Conservation (phyloP, 2,329 filamentous ascomycete species). For the Parastagonospora nodorum region DNA sequence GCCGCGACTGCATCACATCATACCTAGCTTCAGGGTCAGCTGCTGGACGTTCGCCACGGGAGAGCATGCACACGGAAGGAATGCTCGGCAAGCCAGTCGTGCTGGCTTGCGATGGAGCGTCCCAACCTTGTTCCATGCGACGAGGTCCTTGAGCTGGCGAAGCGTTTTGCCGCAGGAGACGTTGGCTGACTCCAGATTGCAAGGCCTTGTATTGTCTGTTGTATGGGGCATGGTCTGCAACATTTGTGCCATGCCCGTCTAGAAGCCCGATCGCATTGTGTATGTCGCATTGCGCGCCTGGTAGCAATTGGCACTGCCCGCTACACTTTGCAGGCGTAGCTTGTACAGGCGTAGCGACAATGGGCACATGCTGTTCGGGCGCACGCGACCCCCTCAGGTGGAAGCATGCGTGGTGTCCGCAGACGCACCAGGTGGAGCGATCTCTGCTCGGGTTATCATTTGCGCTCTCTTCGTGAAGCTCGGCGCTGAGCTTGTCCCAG, state of each 20-base stretch:
- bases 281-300: conserved; percentile 18
- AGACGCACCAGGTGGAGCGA: conserved; percentile 55
- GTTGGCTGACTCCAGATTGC: conserved; percentile 18
- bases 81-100: conserved; percentile 42
- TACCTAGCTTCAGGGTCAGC: conserved; percentile 27
- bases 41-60: conserved; percentile 37
- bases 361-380: conserved; percentile 15
- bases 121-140: conserved; percentile 25
- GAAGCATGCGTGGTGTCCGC: conserved; percentile 63
- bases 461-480: conserved; percentile 36
- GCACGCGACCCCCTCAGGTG: conserved; percentile 47
- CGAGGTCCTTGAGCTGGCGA: conserved; percentile 24
- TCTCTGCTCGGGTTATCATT: conserved; percentile 30
- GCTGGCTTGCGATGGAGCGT: conserved; percentile 36
- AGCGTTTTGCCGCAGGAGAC: conserved; percentile 15
- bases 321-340: conserved; percentile 16
- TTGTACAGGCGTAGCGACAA: conserved; percentile 8
- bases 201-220: conserved; percentile 14
- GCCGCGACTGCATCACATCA: conserved; percentile 26
- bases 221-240: conserved; percentile 7
- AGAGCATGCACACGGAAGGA: conserved; percentile 46
- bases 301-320: conserved; percentile 16
- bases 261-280: conserved; percentile 8
- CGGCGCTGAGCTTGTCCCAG: conserved; percentile 49
- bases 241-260: conserved; percentile 5